Conservation (phyloP, 2,329 filamentous ascomycete genomes). For the Neofusicoccum parvum region DNA sequence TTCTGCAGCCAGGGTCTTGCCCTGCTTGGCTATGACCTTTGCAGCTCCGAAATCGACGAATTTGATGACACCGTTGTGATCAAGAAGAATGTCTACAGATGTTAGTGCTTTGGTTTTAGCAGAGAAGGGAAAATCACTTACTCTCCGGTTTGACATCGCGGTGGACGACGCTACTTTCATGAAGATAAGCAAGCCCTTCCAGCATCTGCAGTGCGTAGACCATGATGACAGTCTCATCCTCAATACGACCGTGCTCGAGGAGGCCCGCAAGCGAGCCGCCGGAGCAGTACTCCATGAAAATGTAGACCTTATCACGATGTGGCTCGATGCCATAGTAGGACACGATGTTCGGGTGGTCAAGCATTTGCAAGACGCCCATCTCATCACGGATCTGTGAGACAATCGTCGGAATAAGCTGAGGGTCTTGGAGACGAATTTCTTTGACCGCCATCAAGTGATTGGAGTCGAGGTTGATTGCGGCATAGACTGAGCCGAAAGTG, state of each 20-base stretch:
- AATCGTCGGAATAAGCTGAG: constrained; percentile 91
- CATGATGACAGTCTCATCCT: constrained; percentile 97
- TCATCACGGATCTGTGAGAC: constrained; percentile 94
- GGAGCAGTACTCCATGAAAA: constrained; percentile 99
- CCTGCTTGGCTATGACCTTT: constrained; percentile 93
- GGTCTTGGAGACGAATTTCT: constrained; percentile 95
- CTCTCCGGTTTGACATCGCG: constrained; percentile 98
- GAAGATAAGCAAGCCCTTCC: constrained; percentile 90
- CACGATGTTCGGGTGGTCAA: constrained; percentile 97
- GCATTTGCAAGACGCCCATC: constrained; percentile 92
- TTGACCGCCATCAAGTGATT: constrained; percentile 98
- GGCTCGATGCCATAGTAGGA: constrained; percentile 98
- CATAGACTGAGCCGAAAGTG: constrained; percentile 96
- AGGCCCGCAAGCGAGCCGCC: constrained; percentile 88
- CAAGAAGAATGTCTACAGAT: constrained; percentile 79
- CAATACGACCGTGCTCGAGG: constrained; percentile 92
- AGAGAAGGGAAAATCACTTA: constrained; percentile 50
- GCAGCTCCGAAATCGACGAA: constrained; percentile 98
- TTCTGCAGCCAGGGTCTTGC: constrained; percentile 76
- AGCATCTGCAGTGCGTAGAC: constrained; percentile 93
- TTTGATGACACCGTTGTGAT: constrained; percentile 98
- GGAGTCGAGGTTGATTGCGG: constrained; percentile 94
- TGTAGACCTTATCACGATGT: constrained; percentile 98
- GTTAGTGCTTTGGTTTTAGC: constrained; percentile 25
- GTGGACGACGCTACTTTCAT: constrained; percentile 89